Evolutionary conservation across 2,329 filamentous ascomycete genomes (phyloP).

Genomic region (Colletotrichum siamense): DNA sequence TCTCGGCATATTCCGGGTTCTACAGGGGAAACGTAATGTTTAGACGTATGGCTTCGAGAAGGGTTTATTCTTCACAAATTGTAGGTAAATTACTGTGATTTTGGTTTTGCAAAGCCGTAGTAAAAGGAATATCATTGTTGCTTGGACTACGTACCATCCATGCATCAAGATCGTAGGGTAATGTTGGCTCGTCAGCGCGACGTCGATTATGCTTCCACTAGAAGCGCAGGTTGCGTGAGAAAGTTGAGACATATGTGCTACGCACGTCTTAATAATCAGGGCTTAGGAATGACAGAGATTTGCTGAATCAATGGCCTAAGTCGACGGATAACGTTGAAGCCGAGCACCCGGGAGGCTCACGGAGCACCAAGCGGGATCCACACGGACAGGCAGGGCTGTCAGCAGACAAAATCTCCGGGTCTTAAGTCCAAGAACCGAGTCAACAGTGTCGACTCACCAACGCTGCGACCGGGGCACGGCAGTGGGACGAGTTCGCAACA

Average conservation of each 20-base stretch:
- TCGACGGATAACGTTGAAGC: background rate
- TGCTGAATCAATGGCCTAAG: too few species aligned
- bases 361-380: background rate
- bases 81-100: too few species aligned
- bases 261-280: too few species aligned
- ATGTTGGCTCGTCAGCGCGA: background rate
- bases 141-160: background rate
- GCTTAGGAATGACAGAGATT: too few species aligned
- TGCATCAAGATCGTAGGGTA: background rate
- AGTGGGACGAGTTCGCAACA: background rate
- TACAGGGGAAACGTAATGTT: background rate
- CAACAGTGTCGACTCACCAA: background rate
- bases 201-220: background rate
- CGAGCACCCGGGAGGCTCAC: background rate
- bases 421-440: background rate
- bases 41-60: background rate
- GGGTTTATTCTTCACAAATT: too few species aligned
- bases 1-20: background rate
- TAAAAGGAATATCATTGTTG: accelerated
- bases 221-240: background rate
- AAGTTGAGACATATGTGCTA: background rate
- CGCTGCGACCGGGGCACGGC: background rate
- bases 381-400: background rate
- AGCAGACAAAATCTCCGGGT: background rate
- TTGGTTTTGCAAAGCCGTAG: too few species aligned